Base-by-base conservation (phyloP, 192 early-diverging fungal species). In the Dissophora globulifera region DNA sequence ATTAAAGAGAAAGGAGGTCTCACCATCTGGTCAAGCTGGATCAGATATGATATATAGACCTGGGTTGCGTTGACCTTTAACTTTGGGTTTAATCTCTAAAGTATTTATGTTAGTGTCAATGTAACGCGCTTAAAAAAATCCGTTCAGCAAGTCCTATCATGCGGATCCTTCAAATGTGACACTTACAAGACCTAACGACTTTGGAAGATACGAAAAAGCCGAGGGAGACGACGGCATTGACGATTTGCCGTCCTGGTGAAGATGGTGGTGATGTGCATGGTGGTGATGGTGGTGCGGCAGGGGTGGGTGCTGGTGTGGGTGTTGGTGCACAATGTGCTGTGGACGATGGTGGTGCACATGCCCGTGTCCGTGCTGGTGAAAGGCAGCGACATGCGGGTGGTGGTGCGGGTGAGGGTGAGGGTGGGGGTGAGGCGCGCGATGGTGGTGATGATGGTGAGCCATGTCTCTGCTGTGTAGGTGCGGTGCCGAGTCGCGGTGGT, bases 1-100 rank as follows among this genome's bases (percentile, higher is more conserved):
- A n/a, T n/a, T n/a, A n/a, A n/a, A n/a, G n/a, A n/a, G n/a, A n/a
- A n/a, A n/a, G n/a, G n/a, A n/a, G 12, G 6, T 7, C 42, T 22
- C 41, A 76, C 72, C 72, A 76, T 76, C 52, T 76, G 62, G 43
- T 76, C 72, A 1, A 76, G 64, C 41, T 76, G 72, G 43, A 76
- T 76, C 26, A 76, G 56, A 50, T 76, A 76, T 4, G 72, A 76
- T 20, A 76, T 76, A 38, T 76, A 76, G n/a, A 76, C 62, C 11
- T 76, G 72, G 2, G 72, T 76, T 10, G 72, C 72, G 25, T 76
- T 76, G 17, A 76, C 72, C 25, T 76, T 76, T 30, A 76, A 29
- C 23, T 58, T 50, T 23, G 72, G 72, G 42, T 67, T 67, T 22
- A 76, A 64, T 31, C 58, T 64, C 72, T 76, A 27, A n/a, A n/a